phyloP scores from a whole-genome alignment of 2,329 filamentous ascomycete genomes.

The Hypoxylon rubiginosum region DNA sequence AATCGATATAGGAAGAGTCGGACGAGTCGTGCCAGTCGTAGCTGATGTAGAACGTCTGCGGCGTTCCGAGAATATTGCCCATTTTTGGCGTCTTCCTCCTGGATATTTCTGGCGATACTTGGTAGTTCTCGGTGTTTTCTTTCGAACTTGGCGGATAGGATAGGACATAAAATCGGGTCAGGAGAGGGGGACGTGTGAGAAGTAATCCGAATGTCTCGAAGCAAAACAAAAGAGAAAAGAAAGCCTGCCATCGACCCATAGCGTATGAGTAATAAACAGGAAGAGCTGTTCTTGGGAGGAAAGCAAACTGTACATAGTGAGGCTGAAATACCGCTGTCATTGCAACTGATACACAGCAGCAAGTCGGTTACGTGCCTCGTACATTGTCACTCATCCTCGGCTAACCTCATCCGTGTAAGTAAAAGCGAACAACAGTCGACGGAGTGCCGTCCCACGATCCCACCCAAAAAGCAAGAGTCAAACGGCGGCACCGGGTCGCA shows the following conservation, averaged over 20 bases:
- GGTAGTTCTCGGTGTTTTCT: no score
- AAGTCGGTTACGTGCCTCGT: slow-evolving; percentile 1
- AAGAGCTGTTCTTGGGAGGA: no score
- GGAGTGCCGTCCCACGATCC: not conserved
- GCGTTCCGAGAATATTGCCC: slow-evolving; percentile 30
- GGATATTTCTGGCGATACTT: no score
- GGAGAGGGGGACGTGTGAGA: no score
- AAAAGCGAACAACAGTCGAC: not conserved
- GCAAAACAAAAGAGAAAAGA: no score
- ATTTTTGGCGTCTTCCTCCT: slow-evolving; percentile 12
- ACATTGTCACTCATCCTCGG: not conserved
- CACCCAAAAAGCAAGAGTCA: not conserved
- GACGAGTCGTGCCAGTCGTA: not conserved
- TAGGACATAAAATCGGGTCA: not conserved
- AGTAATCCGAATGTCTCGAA: no score
- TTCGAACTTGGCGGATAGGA: not conserved
- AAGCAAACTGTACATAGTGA: not conserved
- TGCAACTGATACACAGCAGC: not conserved
- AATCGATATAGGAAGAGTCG: not conserved
- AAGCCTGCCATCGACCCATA: no score
- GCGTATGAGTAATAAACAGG: no score
- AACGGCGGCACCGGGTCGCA: not conserved
- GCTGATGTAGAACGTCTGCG: slow-evolving; percentile 18
- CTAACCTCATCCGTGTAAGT: not conserved
- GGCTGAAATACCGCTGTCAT: not conserved